These are phyloP conservation scores for Cocos nucifera DNA, from an alignment of 176 grass and related monocot species.

Conservation along the genomic window DNA sequence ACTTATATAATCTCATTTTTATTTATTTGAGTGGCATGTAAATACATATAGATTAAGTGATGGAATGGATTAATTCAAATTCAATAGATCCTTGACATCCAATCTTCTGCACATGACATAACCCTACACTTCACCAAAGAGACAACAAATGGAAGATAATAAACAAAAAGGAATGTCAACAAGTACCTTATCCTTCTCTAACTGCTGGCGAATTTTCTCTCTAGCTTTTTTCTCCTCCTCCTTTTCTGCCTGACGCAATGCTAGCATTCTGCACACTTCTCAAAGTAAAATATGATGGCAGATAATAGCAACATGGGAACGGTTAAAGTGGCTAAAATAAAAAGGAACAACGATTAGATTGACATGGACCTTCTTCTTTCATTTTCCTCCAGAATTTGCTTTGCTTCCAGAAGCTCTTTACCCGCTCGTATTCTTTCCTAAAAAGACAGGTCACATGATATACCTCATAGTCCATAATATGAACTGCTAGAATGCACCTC, in stretches of 20 bases:
- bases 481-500: too few species aligned
- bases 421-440: slow-evolving; percentile 53
- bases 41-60: too few species aligned
- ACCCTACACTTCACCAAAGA: too few species aligned
- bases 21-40: too few species aligned
- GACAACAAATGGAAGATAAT: too few species aligned
- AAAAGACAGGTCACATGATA: too few species aligned
- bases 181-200: slow-evolving; percentile 75
- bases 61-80: too few species aligned
- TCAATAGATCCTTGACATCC: too few species aligned
- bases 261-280: slow-evolving; percentile 41
- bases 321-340: neutral
- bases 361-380: slow-evolving; percentile 66
- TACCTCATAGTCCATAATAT: too few species aligned
- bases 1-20: too few species aligned
- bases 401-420: slow-evolving; percentile 66
- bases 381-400: slow-evolving; percentile 54
- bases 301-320: neutral
- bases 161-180: neutral
- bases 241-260: slow-evolving; percentile 52
- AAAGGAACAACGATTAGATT: neutral
- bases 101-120: too few species aligned
- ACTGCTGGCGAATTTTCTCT: slow-evolving; percentile 49
- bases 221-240: slow-evolving; percentile 80
- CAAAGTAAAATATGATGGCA: too few species aligned